phyloP scores from a whole-genome alignment of 1,284 basidiomycete species.

The Mycena citricolor region DNA sequence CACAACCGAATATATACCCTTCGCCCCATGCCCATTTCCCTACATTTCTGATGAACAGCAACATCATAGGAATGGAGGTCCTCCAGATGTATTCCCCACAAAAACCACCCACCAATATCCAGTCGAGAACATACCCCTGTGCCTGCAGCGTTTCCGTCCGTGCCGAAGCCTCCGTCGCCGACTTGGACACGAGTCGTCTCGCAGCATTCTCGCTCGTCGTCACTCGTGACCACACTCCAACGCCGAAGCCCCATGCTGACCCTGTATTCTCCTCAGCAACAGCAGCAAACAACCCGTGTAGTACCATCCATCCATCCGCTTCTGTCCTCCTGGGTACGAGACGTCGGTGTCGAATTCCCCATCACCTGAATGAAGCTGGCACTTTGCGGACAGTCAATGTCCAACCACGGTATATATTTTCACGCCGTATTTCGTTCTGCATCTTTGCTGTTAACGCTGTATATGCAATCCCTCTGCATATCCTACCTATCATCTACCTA shows the following conservation, averaged over 20 bases:
- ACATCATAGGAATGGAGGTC: conserved; percentile 17
- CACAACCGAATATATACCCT: conserved; percentile 23
- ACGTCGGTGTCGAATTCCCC: conserved; percentile 21
- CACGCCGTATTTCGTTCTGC: too few relatives aligned
- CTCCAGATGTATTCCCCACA: conserved; percentile 16
- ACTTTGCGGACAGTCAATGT: too few relatives aligned
- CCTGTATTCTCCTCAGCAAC: conserved; percentile 23
- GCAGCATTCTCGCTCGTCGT: conserved; percentile 21
- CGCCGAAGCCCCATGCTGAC: conserved; percentile 19
- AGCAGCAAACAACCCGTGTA: conserved; percentile 20
- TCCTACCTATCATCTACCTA: too few relatives aligned
- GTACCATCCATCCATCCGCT: conserved; percentile 6
- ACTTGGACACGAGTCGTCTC: conserved; percentile 23
- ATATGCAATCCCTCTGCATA: too few relatives aligned
- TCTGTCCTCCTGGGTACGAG: conserved; percentile 21
- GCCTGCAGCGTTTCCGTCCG: background rate
- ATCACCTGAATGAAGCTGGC: too few relatives aligned
- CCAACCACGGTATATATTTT: too few relatives aligned
- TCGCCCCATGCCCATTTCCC: conserved; percentile 17
- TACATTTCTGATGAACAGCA: conserved; percentile 17
- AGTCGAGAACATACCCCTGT: conserved; percentile 22
- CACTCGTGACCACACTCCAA: conserved; percentile 17
- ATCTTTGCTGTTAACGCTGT: too few relatives aligned
- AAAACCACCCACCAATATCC: conserved; percentile 21
- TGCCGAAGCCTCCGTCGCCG: conserved; percentile 16